Base-by-base conservation (phyloP, 2,329 filamentous ascomycete species). In the Onygena corvina region DNA sequence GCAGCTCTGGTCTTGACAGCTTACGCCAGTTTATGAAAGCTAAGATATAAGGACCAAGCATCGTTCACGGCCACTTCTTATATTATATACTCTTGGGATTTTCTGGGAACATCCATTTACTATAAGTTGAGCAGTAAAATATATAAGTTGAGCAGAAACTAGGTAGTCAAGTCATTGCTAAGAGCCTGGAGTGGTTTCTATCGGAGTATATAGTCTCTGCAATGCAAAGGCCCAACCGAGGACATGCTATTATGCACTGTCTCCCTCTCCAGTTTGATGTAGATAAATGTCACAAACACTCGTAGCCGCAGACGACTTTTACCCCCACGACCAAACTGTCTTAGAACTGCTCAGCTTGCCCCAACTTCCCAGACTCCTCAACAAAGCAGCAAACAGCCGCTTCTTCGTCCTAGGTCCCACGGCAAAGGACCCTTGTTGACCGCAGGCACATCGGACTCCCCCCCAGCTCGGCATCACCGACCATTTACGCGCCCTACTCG, bases 1-100 rank as follows among this genome's bases (percentile, higher is more conserved):
- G 86, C 1, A 79, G 79, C 50, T 71, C 79, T 20, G 78, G 78
- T 6, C 64, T 90, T 50, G 82, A 85, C 49, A 69, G 68, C 50
- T 59, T 71, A 48, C 71, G 65, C 14, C 57, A 36, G 23, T 38
- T 56, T 67, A 70, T 72, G 14, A 74, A 72, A 51, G 67, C 76
- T 9, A 77, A 72, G 56, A 62, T 79, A 45, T 76, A 63, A 48
- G 12, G 16, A 8, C 31, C 3, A 16, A 23, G 8, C 29, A 31
- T 8, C 9, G 9, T 3, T 31, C 8, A 31, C n/a, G 29, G 8
- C 29, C 4, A 42, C 27, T 42, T 14, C 38, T n/a, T 42, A 25
- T 40, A 38, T 38, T 14, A n/a, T 16, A 31, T 12, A 31, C 8
- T 31, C 8, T 31, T 31, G 29, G 29, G n/a, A n/a, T n/a, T n/a